Percentiles rank a stretch among this genome's conserved stretches.
phyloP scores from a whole-genome alignment of 2,329 filamentous ascomycete species.

The Clonostachys solani region DNA sequence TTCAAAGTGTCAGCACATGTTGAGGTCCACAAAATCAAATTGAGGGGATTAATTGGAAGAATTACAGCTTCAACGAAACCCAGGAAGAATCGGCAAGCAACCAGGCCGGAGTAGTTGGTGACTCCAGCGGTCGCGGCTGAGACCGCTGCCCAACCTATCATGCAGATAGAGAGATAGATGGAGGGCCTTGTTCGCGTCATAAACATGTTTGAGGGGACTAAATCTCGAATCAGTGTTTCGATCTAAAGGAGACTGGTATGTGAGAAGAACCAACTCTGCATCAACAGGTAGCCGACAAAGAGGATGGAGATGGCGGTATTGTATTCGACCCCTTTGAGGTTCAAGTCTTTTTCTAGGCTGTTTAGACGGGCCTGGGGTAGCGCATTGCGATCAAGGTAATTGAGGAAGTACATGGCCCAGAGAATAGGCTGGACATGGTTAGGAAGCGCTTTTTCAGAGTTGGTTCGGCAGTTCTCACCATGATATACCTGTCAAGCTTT shows the following conservation, averaged over 20 bases:
- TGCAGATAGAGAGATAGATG: slow-evolving; percentile 45
- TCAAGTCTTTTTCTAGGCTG: slow-evolving; percentile 16
- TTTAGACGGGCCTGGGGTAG: slow-evolving; percentile 21
- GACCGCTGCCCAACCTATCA: slow-evolving; percentile 25
- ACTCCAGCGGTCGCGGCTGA: slow-evolving; percentile 40
- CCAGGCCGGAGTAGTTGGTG: slow-evolving; percentile 32
- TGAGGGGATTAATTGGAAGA: too few relatives aligned
- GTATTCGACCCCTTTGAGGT: slow-evolving; percentile 17
- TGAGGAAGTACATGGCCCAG: slow-evolving; percentile 14
- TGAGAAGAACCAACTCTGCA: slow-evolving; percentile 21
- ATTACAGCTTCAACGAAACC: slow-evolving; percentile 36
- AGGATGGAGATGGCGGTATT: slow-evolving; percentile 36
- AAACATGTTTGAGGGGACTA: slow-evolving; percentile 58
- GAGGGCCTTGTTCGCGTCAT: slow-evolving; percentile 49
- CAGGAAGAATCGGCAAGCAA: slow-evolving; percentile 40
- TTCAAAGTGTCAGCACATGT: background rate
- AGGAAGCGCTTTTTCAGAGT: background rate
- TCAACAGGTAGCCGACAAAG: slow-evolving; percentile 27
- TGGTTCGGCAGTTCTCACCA: slow-evolving; percentile 6
- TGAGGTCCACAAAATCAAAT: background rate
- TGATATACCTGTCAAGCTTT: slow-evolving; percentile 14
- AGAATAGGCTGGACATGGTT: slow-evolving; percentile 17
- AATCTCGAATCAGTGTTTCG: slow-evolving; percentile 48
- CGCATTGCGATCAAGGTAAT: slow-evolving; percentile 19
- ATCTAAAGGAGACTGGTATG: slow-evolving; percentile 30